Conservation (phyloP, 176 grass and related monocot genomes). For the Lolium perenne region DNA sequence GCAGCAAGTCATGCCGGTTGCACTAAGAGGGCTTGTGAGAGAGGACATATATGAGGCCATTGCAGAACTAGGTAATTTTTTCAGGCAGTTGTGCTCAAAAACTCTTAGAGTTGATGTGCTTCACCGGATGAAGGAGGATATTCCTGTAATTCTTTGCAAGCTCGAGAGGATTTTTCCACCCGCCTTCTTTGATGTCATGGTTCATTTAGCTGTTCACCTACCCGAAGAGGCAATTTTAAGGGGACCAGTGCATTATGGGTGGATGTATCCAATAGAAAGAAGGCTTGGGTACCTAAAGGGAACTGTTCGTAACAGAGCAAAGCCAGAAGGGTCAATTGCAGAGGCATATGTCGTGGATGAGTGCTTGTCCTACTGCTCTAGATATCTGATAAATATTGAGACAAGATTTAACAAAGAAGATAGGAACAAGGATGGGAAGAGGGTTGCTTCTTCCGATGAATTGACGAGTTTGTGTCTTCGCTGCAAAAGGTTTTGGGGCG, state of each 20-base stretch:
- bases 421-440: neutral
- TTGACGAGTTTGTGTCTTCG: no score
- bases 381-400: neutral
- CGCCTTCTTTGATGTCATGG: slow-evolving; percentile 9
- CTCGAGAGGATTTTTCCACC: slow-evolving; percentile 1
- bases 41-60: slow-evolving; percentile 18
- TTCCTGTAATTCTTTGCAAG: slow-evolving; percentile 7
- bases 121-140: neutral
- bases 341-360: slow-evolving; percentile 12
- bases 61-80: slow-evolving; percentile 17
- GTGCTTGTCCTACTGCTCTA: neutral
- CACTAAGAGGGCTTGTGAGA: neutral
- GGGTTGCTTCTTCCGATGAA: neutral
- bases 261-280: slow-evolving; percentile 22
- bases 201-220: slow-evolving; percentile 9
- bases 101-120: neutral
- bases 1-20: neutral
- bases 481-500: neutral
- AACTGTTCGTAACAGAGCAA: neutral
- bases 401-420: slow-evolving; percentile 13
- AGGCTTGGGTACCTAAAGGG: slow-evolving; percentile 19
- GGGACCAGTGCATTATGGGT: neutral
- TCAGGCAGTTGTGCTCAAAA: neutral
- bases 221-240: neutral
- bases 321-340: slow-evolving; percentile 9